A percentile compares a stretch with the other conserved stretches of the same genome.
phyloP scores from a whole-genome alignment of 768 basidiomycete species.

The Xerocomellus intermedius region DNA sequence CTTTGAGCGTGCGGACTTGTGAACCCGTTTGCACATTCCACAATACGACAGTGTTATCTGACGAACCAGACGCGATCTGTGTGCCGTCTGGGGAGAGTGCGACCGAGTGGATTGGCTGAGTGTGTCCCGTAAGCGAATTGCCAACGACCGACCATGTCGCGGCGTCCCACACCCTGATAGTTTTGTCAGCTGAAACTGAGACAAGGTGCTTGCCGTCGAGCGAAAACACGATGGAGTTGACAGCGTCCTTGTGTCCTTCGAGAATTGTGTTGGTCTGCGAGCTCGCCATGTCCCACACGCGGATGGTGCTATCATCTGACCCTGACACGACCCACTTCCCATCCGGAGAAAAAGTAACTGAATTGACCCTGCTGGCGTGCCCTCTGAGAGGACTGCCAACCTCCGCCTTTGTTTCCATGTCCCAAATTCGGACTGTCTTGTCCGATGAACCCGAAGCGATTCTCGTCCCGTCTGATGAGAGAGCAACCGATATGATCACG shows the following conservation, averaged over 20 bases:
- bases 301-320: neutral
- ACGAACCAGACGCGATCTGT: neutral
- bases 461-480: conserved; percentile 2
- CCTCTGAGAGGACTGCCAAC: neutral
- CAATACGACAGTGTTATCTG: neutral
- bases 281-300: neutral
- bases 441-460: neutral
- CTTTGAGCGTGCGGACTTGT: no score
- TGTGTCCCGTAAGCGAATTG: neutral
- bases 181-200: conserved; percentile 1
- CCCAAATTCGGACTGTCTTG: conserved; percentile 1
- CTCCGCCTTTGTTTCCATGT: neutral
- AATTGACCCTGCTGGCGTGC: neutral
- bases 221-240: neutral
- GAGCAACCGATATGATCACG: neutral
- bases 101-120: neutral
- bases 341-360: neutral
- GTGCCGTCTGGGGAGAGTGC: neutral
- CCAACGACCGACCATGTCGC: neutral
- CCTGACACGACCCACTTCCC: neutral
- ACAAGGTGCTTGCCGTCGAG: conserved; percentile 2
- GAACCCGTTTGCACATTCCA: neutral
- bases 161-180: neutral
- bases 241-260: neutral
- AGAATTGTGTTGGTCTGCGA: neutral